These are phyloP conservation scores for Lentinula aciculospora DNA, from an alignment of 768 basidiomycete species.

Conservation along the genomic window DNA sequence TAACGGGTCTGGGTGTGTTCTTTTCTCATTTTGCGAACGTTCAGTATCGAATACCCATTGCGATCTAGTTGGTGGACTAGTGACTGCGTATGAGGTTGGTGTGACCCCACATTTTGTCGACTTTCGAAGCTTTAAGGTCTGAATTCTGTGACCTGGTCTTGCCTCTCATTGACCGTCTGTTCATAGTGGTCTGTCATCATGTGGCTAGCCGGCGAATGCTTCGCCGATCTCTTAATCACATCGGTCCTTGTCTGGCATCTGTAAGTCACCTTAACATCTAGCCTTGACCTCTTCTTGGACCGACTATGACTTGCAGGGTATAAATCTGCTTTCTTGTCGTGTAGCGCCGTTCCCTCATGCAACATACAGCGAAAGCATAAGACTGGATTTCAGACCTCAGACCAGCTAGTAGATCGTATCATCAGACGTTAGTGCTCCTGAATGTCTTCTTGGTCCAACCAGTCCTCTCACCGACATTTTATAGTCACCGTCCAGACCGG, in stretches of 20 bases:
- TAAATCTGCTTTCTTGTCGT: no score
- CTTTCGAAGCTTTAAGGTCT: constrained; percentile 26
- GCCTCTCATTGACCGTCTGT: background rate
- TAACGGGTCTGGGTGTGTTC: constrained; percentile 22
- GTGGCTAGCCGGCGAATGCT: constrained; percentile 31
- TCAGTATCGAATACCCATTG: background rate
- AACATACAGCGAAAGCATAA: constrained; percentile 23
- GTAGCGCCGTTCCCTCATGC: no score
- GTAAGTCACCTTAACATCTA: constrained; percentile 14
- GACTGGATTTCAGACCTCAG: constrained; percentile 29
- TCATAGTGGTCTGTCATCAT: constrained; percentile 22
- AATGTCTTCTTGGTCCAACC: background rate
- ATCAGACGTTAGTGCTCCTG: constrained; percentile 21
- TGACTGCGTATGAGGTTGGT: constrained; percentile 23
- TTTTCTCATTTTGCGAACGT: background rate
- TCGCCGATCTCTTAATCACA: constrained; percentile 32
- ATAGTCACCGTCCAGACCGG: constrained; percentile 31
- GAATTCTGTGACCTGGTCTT: constrained; percentile 11
- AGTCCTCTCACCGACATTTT: background rate
- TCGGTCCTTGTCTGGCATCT: constrained; percentile 29
- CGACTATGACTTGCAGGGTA: background rate
- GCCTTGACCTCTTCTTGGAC: background rate
- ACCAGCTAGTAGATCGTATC: constrained; percentile 29
- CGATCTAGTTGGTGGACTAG: constrained; percentile 27
- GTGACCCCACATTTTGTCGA: constrained; percentile 25